Percentiles rank a stretch among this genome's conserved stretches.
Conservation (phyloP, 1,284 basidiomycete genomes). For the Caloboletus firmus region DNA sequence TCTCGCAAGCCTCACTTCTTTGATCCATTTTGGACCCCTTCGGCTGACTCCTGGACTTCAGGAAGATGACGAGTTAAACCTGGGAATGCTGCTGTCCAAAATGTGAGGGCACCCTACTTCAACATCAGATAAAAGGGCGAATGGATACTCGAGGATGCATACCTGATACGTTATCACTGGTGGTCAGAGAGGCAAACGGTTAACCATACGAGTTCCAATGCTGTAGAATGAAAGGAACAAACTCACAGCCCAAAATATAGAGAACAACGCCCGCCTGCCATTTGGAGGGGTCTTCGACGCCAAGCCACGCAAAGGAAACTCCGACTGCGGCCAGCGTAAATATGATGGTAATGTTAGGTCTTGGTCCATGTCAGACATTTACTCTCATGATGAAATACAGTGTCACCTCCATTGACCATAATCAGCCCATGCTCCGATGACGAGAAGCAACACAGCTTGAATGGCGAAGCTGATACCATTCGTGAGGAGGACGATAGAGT, state of each 20-base stretch:
- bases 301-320: conserved; percentile 77
- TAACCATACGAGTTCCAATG: not conserved
- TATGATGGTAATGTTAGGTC: conserved; percentile 76
- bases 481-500: conserved; percentile 74
- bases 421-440: conserved; percentile 75
- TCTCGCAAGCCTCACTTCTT: conserved; percentile 44
- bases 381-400: not conserved
- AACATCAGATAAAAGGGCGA: conserved; percentile 1
- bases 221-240: not conserved
- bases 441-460: conserved; percentile 62
- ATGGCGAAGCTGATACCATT: conserved; percentile 76
- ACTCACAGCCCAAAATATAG: conserved; percentile 75
- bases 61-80: conserved; percentile 72
- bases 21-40: conserved; percentile 39
- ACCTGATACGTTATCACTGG: conserved; percentile 78
- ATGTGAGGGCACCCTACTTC: conserved; percentile 66
- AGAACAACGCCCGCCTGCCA: conserved; percentile 72
- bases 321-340: conserved; percentile 69
- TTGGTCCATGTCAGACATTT: conserved; percentile 26
- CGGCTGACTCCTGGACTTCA: conserved; percentile 57
- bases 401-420: conserved; percentile 71
- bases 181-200: not conserved
- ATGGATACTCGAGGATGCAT: not conserved
- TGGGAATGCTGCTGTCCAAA: conserved; percentile 86
- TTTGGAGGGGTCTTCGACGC: conserved; percentile 60